Evolutionary conservation across 805 yeast species (phyloP).

Genomic region (Torulaspora delbrueckii): DNA sequence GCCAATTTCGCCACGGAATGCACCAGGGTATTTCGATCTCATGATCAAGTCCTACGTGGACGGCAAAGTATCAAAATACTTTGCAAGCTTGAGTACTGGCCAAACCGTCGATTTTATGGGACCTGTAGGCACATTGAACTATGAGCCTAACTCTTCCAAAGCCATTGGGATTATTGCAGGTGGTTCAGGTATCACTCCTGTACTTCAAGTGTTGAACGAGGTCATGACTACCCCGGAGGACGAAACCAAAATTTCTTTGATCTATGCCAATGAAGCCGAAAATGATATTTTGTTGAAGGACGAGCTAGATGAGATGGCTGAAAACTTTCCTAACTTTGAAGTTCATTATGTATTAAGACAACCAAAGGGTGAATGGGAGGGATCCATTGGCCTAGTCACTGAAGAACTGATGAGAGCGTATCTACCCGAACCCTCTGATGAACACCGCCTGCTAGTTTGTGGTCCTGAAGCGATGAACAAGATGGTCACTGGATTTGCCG

Average conservation of each 20-base stretch:
- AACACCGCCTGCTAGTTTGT: constrained; percentile 61
- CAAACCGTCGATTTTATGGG: constrained; percentile 69
- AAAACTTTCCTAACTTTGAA: constrained; percentile 55
- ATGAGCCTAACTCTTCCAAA: constrained; percentile 53
- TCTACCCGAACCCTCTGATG: constrained; percentile 46
- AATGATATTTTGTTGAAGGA: constrained; percentile 69
- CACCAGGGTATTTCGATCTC: constrained; percentile 69
- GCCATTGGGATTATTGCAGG: constrained; percentile 72
- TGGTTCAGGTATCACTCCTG: constrained; percentile 88
- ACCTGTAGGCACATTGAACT: constrained; percentile 69
- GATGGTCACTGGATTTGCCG: constrained; percentile 45
- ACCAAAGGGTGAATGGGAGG: constrained; percentile 51
- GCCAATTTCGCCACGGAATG: constrained; percentile 67
- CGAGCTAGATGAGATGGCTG: constrained; percentile 66
- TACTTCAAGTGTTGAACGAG: constrained; percentile 70
- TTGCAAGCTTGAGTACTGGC: constrained; percentile 62
- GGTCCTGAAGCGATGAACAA: constrained; percentile 72
- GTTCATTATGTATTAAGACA: constrained; percentile 54
- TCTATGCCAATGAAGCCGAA: constrained; percentile 71
- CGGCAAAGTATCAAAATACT: constrained; percentile 62
- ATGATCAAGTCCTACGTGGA: constrained; percentile 70
- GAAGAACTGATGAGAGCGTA: constrained; percentile 50
- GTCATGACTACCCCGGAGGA: constrained; percentile 68
- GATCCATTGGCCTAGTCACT: constrained; percentile 55
- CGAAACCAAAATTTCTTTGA: constrained; percentile 52